Percentiles rank a stretch among this genome's conserved stretches.
phyloP scores from a whole-genome alignment of 805 yeast species.

The Kazachstania taianensis region DNA sequence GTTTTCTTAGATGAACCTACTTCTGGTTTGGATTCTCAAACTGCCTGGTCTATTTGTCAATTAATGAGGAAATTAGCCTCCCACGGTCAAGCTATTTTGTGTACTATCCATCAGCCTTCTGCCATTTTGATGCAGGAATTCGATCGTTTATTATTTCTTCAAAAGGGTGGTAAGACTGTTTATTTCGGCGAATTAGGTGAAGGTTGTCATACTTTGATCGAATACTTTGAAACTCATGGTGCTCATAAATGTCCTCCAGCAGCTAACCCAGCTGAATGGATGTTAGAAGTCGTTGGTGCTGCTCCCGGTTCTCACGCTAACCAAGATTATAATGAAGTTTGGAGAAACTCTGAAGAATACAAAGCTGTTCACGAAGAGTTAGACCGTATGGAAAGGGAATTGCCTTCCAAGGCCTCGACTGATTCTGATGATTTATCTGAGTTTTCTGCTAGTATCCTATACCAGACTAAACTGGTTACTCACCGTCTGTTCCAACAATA shows the following conservation, averaged over 20 bases:
- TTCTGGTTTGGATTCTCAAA: constrained; percentile 59
- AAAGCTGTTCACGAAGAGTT: constrained; percentile 50
- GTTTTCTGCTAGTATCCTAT: constrained; percentile 35
- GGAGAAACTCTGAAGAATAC: constrained; percentile 63
- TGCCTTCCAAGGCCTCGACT: constrained; percentile 31
- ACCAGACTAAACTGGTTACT: constrained; percentile 39
- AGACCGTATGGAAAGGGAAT: constrained; percentile 52
- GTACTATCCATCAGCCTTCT: constrained; percentile 83
- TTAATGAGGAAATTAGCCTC: constrained; percentile 50
- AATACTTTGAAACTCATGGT: constrained; percentile 58
- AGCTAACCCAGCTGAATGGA: constrained; percentile 90
- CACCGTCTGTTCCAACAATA: constrained; percentile 52
- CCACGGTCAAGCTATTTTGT: constrained; percentile 54
- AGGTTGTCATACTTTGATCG: constrained; percentile 46
- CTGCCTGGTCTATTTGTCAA: constrained; percentile 57
- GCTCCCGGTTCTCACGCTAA: constrained; percentile 71
- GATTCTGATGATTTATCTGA: constrained; percentile 30
- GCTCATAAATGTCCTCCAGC: constrained; percentile 55
- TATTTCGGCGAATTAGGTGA: constrained; percentile 64
- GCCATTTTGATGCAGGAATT: constrained; percentile 69
- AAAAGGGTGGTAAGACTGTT: constrained; percentile 63
- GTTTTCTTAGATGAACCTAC: constrained; percentile 61
- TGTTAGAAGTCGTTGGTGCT: constrained; percentile 78
- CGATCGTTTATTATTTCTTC: constrained; percentile 62
- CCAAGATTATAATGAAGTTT: constrained; percentile 65